These are phyloP conservation scores for Capronia epimyces DNA, from an alignment of 2,329 filamentous ascomycete genomes.

Conservation along the genomic window DNA sequence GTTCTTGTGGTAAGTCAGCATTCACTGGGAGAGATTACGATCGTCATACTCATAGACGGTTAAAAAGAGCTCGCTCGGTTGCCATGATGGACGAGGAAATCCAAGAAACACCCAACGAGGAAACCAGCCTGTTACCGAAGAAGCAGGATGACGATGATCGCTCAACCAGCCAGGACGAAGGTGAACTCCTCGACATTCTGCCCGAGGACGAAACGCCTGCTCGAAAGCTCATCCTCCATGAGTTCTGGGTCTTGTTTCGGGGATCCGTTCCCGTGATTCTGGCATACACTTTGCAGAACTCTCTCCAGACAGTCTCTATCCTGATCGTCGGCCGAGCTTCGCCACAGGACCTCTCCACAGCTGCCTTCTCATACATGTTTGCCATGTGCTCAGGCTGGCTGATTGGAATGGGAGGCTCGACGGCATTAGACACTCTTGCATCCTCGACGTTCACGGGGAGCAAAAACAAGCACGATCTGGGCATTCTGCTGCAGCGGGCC, in stretches of 20 bases:
- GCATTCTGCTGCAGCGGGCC: conserved; percentile 69
- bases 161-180: conserved; percentile 20
- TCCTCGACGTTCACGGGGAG: conserved; percentile 78
- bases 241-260: conserved; percentile 64
- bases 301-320: conserved; percentile 74
- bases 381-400: conserved; percentile 86
- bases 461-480: conserved; percentile 70
- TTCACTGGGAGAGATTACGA: neutral
- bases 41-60: neutral
- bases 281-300: conserved; percentile 81
- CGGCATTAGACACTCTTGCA: conserved; percentile 77
- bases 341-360: conserved; percentile 71
- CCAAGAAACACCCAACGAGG: conserved; percentile 36
- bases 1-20: conserved; percentile 12
- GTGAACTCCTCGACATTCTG: conserved; percentile 25
- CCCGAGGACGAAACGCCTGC: conserved; percentile 30
- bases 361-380: conserved; percentile 90
- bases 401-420: conserved; percentile 77
- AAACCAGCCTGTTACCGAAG: conserved; percentile 41
- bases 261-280: conserved; percentile 72
- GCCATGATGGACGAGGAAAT: conserved; percentile 15
- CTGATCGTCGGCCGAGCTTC: conserved; percentile 74
- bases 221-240: conserved; percentile 43
- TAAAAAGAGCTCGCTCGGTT: conserved; percentile 8
- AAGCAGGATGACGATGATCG: conserved; percentile 17